Percentiles rank a stretch among this genome's conserved stretches.
These are phyloP conservation scores for Crithidia fasciculata DNA, from an alignment of 208 protist species.

Conservation along the genomic window DNA sequence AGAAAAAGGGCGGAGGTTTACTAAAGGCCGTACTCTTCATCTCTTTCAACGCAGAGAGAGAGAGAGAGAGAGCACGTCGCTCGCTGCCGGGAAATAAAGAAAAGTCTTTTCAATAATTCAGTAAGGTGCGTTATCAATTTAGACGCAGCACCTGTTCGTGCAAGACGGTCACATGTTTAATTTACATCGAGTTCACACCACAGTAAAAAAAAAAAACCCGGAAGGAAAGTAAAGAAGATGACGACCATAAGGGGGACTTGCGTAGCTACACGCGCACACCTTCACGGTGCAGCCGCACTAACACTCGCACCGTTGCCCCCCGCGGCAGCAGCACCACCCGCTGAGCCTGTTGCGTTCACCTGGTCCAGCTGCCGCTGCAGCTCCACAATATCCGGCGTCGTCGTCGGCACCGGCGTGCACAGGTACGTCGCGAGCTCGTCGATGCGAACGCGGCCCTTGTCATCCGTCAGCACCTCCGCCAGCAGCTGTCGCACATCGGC, in stretches of 20 bases:
- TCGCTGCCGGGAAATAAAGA: too few species aligned
- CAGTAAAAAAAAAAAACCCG: background rate
- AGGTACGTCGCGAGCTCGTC: conserved; percentile 85
- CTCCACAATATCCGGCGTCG: conserved; percentile 86
- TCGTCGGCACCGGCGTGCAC: conserved; percentile 85
- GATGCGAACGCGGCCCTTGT: conserved; percentile 78
- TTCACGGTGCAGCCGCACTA: background rate
- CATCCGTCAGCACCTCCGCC: conserved; percentile 76
- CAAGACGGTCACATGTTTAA: background rate
- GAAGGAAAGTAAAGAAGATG: background rate
- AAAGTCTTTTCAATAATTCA: too few species aligned
- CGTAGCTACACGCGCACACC: background rate
- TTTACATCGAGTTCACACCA: too few species aligned
- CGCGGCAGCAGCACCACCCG: background rate
- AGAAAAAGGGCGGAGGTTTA: too few species aligned
- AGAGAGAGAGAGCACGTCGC: too few species aligned
- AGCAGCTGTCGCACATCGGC: conserved; percentile 84
- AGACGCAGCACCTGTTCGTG: background rate
- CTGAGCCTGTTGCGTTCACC: background rate
- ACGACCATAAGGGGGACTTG: background rate
- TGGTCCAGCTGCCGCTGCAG: conserved; percentile 80
- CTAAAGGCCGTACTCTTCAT: too few species aligned
- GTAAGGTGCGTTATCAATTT: background rate
- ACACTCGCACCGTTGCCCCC: background rate
- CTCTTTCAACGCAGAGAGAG: too few species aligned